phyloP scores from a whole-genome alignment of 1,139 yeast species.

The Candida frijolesensis region DNA sequence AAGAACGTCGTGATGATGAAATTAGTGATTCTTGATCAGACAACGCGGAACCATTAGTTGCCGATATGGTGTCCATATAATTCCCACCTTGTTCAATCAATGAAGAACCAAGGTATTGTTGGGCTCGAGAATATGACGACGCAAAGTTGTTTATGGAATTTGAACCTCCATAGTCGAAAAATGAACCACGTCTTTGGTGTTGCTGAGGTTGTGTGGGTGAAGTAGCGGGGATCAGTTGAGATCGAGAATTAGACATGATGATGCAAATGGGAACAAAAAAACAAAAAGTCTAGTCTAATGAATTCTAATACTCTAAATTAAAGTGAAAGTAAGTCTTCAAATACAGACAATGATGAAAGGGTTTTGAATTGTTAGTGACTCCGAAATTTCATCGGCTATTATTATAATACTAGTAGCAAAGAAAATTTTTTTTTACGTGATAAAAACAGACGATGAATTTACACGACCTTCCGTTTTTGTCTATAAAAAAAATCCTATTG shows the following conservation, averaged over 20 bases:
- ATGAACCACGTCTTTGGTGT: conserved; percentile 20
- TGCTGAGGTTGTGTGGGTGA: neutral
- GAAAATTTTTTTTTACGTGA: too few species aligned
- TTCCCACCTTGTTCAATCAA: conserved; percentile 22
- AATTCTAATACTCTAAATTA: too few species aligned
- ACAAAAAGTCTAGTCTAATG: neutral
- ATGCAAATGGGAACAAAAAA: neutral
- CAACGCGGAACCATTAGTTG: neutral
- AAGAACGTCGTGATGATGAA: neutral
- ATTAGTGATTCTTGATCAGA: conserved; percentile 1
- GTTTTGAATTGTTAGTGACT: too few species aligned
- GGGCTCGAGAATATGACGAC: conserved; percentile 77
- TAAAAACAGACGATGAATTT: neutral
- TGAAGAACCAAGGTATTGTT: conserved; percentile 46
- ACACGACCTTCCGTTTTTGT: neutral
- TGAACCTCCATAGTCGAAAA: conserved; percentile 47
- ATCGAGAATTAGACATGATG: neutral
- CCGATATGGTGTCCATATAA: neutral
- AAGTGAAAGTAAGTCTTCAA: neutral
- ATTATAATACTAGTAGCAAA: too few species aligned
- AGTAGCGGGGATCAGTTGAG: neutral
- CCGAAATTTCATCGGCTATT: too few species aligned
- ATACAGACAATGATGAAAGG: too few species aligned
- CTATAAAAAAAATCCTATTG: neutral
- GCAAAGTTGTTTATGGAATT: conserved; percentile 80